Evolutionary conservation across 495 filamentous ascomycete genomes (phyloP), one percentile per base, ranked within the genome.

Genomic region (Pyronema domesticum): DNA sequence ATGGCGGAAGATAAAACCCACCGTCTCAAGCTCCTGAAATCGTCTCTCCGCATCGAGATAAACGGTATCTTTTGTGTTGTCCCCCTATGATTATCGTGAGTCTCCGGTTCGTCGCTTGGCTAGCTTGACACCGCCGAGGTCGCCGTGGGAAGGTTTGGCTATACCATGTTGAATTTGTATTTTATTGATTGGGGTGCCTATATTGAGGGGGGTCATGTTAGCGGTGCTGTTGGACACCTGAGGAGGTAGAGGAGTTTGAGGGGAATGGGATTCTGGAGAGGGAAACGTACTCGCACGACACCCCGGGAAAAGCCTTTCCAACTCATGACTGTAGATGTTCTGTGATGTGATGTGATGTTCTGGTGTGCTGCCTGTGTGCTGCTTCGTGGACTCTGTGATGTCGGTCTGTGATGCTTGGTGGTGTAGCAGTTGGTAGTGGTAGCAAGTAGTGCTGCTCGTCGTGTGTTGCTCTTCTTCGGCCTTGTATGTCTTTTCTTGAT

Each of bases 221-320:
- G 23, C 7, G 54, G 36, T 37, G 13, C 36, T 46, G 11, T 3
- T 19, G 54, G 19, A 35, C 52, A 15, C 11, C 45, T 15, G n/a
- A 5, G 23, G 23, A 5, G 23, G 5, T 30, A 30, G 23, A 30
- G 23, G 23, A 30, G n/a, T n/a, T n/a, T n/a, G n/a, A n/a, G n/a
- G n/a, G n/a, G n/a, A 23, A 47, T 10, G 18, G 45, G 10, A 11
- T 3, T 17, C 43, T 10, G 17, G 5, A 4, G 14, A 55, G 54
- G 60, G 53, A 43, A 55, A 67, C 81, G 64, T 72, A 86, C 84
- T 61, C 91, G 77, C 48, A 79, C 74, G 63, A 94, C 72, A 70
- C 85, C 83, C 74, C 94, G 95, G 70, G 82, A 79, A 65, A 98
- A 85, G 58, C 91, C 91, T 72, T 89, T 89, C 73, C 94, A 88